A percentile compares a stretch with the other conserved stretches of the same genome.
Conservation (phyloP, 495 filamentous ascomycete genomes). For the Lasiosphaeria hispida region DNA sequence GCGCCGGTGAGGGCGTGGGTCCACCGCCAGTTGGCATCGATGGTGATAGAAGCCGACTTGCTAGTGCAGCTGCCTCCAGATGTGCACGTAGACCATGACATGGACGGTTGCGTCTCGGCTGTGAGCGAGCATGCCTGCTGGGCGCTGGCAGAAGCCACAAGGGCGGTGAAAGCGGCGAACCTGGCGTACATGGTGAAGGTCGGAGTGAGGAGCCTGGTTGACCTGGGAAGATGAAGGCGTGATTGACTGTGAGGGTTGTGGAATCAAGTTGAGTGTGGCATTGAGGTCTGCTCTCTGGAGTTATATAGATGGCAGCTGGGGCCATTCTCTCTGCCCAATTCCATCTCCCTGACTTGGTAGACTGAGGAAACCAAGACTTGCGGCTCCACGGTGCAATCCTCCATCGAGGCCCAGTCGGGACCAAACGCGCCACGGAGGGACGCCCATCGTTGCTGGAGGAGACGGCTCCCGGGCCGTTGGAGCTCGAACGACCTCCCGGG, state of each 20-base stretch:
- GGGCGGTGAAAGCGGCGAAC: constrained; percentile 39
- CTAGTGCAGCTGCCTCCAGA: constrained; percentile 48
- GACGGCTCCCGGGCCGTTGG: constrained; percentile 32
- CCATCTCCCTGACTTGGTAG: not conserved
- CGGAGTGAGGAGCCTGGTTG: constrained; percentile 2
- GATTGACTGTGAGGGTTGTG: constrained; percentile 23
- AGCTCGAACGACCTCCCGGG: constrained; percentile 18
- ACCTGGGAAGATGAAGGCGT: constrained; percentile 20
- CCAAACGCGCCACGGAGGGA: constrained; percentile 14
- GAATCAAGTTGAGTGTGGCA: constrained; percentile 11
- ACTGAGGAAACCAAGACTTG: constrained; percentile 8
- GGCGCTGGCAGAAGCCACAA: constrained; percentile 42
- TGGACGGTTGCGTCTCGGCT: constrained; percentile 55
- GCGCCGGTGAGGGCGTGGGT: constrained; percentile 35
- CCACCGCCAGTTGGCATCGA: constrained; percentile 56
- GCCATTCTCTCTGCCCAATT: not conserved
- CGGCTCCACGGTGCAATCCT: constrained; percentile 20
- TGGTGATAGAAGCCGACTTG: constrained; percentile 39
- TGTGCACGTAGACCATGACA: constrained; percentile 58
- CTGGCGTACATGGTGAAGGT: constrained; percentile 31
- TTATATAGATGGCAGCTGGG: constrained; percentile 24
- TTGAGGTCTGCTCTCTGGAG: constrained; percentile 9
- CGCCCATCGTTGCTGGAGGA: not conserved
- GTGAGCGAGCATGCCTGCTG: constrained; percentile 59
- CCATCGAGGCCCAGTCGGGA: constrained; percentile 4